Evolutionary conservation across 2,329 filamentous ascomycete species (phyloP).

Genomic region (Neopestalotiopsis sp.): DNA sequence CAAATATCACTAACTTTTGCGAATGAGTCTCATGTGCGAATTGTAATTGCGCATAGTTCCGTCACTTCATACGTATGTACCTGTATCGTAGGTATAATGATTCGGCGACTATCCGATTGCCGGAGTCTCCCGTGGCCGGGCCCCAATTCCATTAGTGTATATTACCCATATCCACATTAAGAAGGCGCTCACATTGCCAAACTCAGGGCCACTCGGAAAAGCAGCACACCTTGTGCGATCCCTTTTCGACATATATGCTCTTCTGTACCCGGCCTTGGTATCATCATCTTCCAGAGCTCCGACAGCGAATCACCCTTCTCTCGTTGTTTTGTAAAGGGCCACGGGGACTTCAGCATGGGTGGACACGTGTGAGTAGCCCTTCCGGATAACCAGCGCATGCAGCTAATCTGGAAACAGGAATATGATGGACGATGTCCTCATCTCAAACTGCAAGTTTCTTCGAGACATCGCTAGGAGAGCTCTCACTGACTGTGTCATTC

Average conservation of each 20-base stretch:
- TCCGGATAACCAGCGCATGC: not conserved
- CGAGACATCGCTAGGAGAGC: not conserved
- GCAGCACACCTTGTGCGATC: not conserved
- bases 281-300: not conserved
- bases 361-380: conserved; percentile 33
- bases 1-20: too few species aligned
- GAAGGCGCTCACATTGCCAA: too few species aligned
- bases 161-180: not conserved
- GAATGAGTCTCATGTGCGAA: too few species aligned
- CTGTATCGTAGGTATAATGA: not conserved
- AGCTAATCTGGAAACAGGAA: conserved; percentile 33
- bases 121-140: not conserved
- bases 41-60: too few species aligned
- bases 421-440: conserved; percentile 49
- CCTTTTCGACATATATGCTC: not conserved
- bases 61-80: too few species aligned
- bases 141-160: not conserved
- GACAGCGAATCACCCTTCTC: not conserved
- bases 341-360: conserved; percentile 25
- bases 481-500: not conserved
- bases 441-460: conserved; percentile 38
- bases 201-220: not conserved
- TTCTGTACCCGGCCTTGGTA: not conserved
- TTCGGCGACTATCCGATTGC: not conserved
- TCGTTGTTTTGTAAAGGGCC: not conserved